Evolutionary conservation across 202 grass and related monocot species (phyloP).

Genomic region (Zizania palustris): DNA sequence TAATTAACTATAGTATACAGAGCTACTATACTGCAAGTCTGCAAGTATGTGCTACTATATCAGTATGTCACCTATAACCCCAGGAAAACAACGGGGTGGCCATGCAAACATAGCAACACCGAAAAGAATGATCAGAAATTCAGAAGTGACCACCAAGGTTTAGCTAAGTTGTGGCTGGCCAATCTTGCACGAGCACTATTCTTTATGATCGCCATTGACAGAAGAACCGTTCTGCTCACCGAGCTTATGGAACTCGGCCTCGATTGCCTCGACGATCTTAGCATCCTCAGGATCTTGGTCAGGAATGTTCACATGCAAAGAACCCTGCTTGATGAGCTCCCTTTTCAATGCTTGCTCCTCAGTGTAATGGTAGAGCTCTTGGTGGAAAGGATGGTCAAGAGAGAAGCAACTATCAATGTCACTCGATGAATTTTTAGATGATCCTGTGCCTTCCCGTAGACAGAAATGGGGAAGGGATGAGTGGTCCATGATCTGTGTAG

Average conservation of each 20-base stretch:
- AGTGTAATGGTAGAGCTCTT: constrained; percentile 71
- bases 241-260: constrained; percentile 78
- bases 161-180: neutral
- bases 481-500: constrained; percentile 72
- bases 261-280: constrained; percentile 64
- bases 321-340: constrained; percentile 63
- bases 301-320: constrained; percentile 67
- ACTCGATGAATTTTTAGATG: constrained; percentile 46
- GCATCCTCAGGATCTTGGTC: constrained; percentile 60
- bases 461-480: constrained; percentile 78
- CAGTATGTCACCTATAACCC: constrained; percentile 2
- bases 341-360: constrained; percentile 52
- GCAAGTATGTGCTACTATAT: constrained; percentile 16
- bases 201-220: constrained; percentile 36
- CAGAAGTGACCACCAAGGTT: neutral
- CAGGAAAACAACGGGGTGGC: constrained; percentile 23
- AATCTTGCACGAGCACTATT: constrained; percentile 16
- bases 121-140: constrained; percentile 15
- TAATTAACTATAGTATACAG: constrained; percentile 35
- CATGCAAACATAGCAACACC: constrained; percentile 28
- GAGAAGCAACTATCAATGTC: constrained; percentile 55
- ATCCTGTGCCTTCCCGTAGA: constrained; percentile 45
- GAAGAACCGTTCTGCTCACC: constrained; percentile 46
- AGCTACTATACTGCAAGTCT: constrained; percentile 27
- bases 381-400: constrained; percentile 73